Base-by-base conservation (phyloP, 352 stramenopile genomes). In the Globisporangium mamillatum region DNA sequence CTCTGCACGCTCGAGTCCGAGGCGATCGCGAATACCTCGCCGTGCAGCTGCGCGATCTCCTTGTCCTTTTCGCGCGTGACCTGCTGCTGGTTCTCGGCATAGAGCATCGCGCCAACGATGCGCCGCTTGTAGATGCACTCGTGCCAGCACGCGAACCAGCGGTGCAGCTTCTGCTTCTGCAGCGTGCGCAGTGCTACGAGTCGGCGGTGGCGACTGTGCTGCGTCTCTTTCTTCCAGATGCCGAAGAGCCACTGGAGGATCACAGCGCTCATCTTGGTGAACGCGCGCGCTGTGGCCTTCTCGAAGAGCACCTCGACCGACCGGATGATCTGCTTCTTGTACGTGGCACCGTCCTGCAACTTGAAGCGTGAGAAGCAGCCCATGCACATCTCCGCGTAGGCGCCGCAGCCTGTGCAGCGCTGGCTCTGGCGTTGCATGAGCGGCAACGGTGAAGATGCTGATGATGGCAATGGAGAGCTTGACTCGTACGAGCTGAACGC, bases 21-120 rank as follows among this genome's bases (percentile, higher is more conserved):
- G 38, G 76, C 63, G 4, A 76, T 60, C 18, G 80, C 81, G 29
- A 88, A 87, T 18, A 88, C 66, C n/a, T 91, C 81, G 32, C 84
- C 86, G 36, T 92, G 82, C 12, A 93, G 69, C 53, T 79, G 66
- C 0, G 77, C 67, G 36, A 92, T 84, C 66, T 92, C 82, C 24
- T 55, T 38, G 18, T 29, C 63, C 63, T 82, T 82, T 0, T 78
- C 76, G 6, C 63, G 71, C 7, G 75, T 87, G 25, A 75, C 69
- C 5, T 69, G 76, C 60, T 91, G 82, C 65, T 93, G 75, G 9
- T 78, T 68, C 36, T 90, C 72, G 1, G 86, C 86, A 36, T 89
- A 92, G 22, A 92, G 57, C 80, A 92, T 91, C 0, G 86, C 86
- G n/a, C 86, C 86, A 53, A 92, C 57, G 24, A 89, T 82, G 34